Evolutionary conservation across 2,329 filamentous ascomycete species (phyloP).

Genomic region (Rosellinia necatrix): DNA sequence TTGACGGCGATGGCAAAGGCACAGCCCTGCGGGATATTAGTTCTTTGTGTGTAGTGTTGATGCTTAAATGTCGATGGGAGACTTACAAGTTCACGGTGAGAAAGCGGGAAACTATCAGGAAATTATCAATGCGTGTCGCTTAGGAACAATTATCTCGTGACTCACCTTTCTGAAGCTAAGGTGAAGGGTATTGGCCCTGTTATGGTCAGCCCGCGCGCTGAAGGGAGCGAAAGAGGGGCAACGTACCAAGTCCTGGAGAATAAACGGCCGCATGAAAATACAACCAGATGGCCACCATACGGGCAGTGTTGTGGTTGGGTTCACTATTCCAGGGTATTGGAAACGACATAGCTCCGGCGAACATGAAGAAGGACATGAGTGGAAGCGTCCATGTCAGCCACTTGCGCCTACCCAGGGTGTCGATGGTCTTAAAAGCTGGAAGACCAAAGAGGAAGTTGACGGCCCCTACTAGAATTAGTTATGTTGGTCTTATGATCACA

Average conservation of each 20-base stretch:
- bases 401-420: constrained; percentile 8
- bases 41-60: neutral
- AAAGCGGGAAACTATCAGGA: constrained; percentile 6
- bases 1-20: constrained; percentile 10
- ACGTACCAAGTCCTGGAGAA: constrained; percentile 4
- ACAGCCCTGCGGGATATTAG: constrained; percentile 2
- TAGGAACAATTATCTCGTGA: neutral
- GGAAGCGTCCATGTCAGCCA: constrained; percentile 11
- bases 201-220: neutral
- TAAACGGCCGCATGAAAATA: constrained; percentile 11
- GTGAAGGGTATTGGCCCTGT: constrained; percentile 9
- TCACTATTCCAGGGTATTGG: constrained; percentile 2
- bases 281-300: constrained; percentile 2
- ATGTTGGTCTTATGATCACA: neutral
- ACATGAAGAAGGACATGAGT: constrained; percentile 9
- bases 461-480: neutral
- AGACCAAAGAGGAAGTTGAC: constrained; percentile 14
- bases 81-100: constrained; percentile 11
- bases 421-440: constrained; percentile 9
- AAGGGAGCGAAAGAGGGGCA: neutral
- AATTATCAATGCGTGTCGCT: neutral
- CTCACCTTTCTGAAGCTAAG: constrained; percentile 7
- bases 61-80: neutral
- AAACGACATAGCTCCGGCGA: neutral
- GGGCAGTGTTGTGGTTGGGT: neutral